These are phyloP conservation scores for Fomes fomentarius DNA, from an alignment of 1,284 basidiomycete genomes.

Conservation along the genomic window DNA sequence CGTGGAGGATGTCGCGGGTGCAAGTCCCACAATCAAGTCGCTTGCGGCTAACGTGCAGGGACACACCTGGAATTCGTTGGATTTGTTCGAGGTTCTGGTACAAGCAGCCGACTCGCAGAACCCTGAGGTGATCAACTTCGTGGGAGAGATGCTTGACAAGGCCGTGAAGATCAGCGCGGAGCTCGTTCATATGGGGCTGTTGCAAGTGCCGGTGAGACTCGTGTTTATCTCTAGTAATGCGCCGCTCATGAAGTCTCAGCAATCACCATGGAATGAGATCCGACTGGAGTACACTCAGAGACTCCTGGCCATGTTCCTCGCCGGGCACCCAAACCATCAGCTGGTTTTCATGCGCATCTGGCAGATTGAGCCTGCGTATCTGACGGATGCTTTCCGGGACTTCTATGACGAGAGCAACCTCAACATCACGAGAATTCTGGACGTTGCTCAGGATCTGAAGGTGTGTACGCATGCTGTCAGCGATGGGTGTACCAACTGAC, in stretches of 20 bases:
- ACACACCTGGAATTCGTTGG: conserved; percentile 93
- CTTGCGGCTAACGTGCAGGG: conserved; percentile 86
- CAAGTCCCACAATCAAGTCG: conserved; percentile 86
- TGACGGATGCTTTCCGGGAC: conserved; percentile 86
- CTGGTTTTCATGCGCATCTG: conserved; percentile 97
- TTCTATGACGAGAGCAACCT: conserved; percentile 93
- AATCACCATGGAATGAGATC: conserved; percentile 87
- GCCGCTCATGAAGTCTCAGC: conserved; percentile 35
- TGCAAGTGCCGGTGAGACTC: conserved; percentile 84
- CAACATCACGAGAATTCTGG: conserved; percentile 93
- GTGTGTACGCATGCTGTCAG: conserved; percentile 43
- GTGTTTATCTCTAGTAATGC: background rate
- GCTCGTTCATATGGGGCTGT: conserved; percentile 90
- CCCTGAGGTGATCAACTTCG: conserved; percentile 70
- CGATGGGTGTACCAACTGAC: background rate
- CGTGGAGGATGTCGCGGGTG: conserved; percentile 81
- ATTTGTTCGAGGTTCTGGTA: conserved; percentile 89
- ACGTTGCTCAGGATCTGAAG: conserved; percentile 95
- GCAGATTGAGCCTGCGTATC: conserved; percentile 86
- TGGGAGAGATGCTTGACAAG: conserved; percentile 90
- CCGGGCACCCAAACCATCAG: conserved; percentile 91
- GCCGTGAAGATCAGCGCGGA: conserved; percentile 94
- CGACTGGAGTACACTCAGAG: conserved; percentile 87
- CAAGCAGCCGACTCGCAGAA: conserved; percentile 74
- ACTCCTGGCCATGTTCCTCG: conserved; percentile 89